phyloP scores from a whole-genome alignment of 2,329 filamentous ascomycete species.

The Clonostachys chloroleuca region DNA sequence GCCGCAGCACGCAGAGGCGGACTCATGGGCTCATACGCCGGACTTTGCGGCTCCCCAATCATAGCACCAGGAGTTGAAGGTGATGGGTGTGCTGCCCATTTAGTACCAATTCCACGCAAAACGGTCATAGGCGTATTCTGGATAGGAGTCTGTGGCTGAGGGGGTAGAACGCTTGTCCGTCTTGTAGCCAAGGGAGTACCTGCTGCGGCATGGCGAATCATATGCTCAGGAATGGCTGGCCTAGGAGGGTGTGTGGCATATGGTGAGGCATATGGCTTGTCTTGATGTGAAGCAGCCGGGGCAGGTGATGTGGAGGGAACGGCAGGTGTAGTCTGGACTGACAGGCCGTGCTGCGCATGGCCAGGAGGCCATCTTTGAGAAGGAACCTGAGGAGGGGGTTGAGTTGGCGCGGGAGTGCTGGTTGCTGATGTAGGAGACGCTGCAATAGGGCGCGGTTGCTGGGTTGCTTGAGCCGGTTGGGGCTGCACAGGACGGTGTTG shows the following conservation, averaged over 20 bases:
- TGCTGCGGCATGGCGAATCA: slow-evolving; percentile 28
- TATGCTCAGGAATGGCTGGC: slow-evolving; percentile 33
- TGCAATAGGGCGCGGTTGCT: slow-evolving; percentile 19
- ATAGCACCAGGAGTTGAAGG: slow-evolving; percentile 49
- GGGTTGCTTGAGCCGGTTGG: slow-evolving; percentile 15
- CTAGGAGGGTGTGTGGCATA: slow-evolving; percentile 23
- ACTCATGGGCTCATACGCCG: slow-evolving; percentile 55
- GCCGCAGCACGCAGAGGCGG: slow-evolving; percentile 38
- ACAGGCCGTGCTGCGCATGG: slow-evolving; percentile 15
- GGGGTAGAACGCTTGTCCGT: slow-evolving; percentile 19
- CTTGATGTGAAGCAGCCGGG: slow-evolving; percentile 15
- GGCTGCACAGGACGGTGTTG: slow-evolving; percentile 23
- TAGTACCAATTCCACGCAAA: slow-evolving; percentile 42
- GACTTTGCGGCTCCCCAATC: slow-evolving; percentile 37
- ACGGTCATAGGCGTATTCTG: slow-evolving; percentile 18
- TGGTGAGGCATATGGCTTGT: slow-evolving; percentile 18
- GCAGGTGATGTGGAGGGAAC: slow-evolving; percentile 12
- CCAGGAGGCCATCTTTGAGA: slow-evolving; percentile 26
- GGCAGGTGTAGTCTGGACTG: not conserved
- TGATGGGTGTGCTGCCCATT: slow-evolving; percentile 53
- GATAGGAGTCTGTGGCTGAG: slow-evolving; percentile 26
- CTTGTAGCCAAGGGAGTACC: slow-evolving; percentile 21
- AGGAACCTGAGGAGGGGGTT: slow-evolving; percentile 8
- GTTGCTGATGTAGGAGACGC: slow-evolving; percentile 19
- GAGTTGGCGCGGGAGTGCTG: not conserved